phyloP scores from a whole-genome alignment of 176 grass and related monocot species.

The Olyra latifolia region DNA sequence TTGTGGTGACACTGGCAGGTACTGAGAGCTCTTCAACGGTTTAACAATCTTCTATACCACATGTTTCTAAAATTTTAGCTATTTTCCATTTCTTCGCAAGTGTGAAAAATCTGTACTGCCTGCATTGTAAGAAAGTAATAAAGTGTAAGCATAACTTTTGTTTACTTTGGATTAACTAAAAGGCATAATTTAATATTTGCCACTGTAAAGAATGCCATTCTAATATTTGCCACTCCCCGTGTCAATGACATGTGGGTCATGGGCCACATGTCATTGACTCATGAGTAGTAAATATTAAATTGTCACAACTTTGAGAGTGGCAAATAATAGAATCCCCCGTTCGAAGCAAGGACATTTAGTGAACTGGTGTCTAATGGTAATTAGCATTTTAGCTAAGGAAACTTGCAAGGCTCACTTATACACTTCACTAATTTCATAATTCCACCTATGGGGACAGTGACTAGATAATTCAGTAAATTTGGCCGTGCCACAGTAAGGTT shows the following conservation, averaged over 20 bases:
- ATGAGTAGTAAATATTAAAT: too few species aligned
- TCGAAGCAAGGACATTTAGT: not conserved
- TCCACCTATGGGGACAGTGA: not conserved
- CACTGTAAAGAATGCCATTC: too few species aligned
- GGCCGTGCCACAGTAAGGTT: not conserved
- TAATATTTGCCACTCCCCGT: too few species aligned
- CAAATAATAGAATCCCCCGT: too few species aligned
- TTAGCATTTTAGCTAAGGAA: not conserved
- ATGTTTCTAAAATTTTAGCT: constrained; percentile 9
- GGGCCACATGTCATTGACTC: too few species aligned
- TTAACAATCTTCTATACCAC: constrained; percentile 12
- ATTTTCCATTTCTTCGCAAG: not conserved
- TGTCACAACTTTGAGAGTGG: too few species aligned
- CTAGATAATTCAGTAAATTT: not conserved
- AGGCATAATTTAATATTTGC: too few species aligned
- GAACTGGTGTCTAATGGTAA: not conserved
- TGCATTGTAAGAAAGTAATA: not conserved
- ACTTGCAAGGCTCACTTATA: not conserved
- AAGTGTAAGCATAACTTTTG: not conserved
- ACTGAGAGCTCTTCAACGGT: constrained; percentile 10
- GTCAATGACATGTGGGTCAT: too few species aligned
- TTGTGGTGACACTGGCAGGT: constrained; percentile 98
- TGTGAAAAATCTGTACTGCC: not conserved
- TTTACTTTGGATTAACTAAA: not conserved
- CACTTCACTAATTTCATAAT: not conserved